Evolutionary conservation across 257 asterid species (phyloP).

Genomic region (Gynochthodes officinalis): DNA sequence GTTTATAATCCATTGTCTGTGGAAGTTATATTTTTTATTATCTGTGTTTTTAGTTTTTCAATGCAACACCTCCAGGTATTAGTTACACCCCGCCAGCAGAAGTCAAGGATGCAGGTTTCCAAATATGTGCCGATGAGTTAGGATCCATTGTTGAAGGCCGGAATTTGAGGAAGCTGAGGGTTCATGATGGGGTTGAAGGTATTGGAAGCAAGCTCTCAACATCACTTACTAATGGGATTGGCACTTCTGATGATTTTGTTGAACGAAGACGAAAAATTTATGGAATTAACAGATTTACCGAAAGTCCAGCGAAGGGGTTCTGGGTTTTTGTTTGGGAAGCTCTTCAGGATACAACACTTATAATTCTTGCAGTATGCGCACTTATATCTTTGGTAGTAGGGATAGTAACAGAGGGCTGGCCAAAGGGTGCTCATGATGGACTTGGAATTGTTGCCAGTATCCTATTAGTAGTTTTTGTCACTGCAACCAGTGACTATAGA

Average conservation of each 20-base stretch:
- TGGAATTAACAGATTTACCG: constrained; percentile 75
- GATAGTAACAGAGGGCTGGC: constrained; percentile 92
- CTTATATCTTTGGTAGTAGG: constrained; percentile 74
- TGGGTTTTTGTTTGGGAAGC: constrained; percentile 94
- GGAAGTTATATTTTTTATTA: background rate
- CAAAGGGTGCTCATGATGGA: constrained; percentile 88
- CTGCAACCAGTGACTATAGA: constrained; percentile 79
- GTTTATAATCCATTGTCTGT: constrained; percentile 8
- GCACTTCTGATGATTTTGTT: constrained; percentile 48
- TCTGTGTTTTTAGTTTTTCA: constrained; percentile 17
- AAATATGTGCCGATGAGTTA: constrained; percentile 68
- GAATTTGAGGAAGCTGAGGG: constrained; percentile 57
- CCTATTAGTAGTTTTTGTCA: constrained; percentile 79
- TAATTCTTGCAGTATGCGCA: constrained; percentile 85
- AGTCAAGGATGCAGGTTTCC: constrained; percentile 67
- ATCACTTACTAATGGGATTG: constrained; percentile 49
- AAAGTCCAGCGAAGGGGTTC: constrained; percentile 76
- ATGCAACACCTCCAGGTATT: constrained; percentile 48
- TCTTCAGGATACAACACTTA: constrained; percentile 90
- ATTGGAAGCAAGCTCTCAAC: constrained; percentile 59
- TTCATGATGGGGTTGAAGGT: constrained; percentile 74
- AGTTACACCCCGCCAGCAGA: constrained; percentile 62
- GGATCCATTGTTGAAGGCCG: constrained; percentile 79
- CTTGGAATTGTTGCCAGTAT: constrained; percentile 91
- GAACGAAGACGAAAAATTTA: constrained; percentile 46